phyloP scores from a whole-genome alignment of 495 filamentous ascomycete species.

The Trichocladium antarcticum region DNA sequence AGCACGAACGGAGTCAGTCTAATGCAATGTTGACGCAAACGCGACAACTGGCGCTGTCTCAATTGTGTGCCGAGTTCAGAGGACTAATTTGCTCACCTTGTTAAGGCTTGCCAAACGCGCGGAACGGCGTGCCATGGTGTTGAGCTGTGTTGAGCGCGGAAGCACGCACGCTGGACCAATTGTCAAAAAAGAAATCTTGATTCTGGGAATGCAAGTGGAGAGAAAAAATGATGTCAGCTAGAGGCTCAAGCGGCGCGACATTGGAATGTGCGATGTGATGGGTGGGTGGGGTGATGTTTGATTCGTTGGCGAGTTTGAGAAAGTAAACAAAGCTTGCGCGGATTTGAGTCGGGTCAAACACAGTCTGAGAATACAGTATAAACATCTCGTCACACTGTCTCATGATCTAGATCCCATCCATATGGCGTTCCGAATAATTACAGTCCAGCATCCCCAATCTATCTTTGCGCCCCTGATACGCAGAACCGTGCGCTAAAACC shows the following conservation, averaged over 20 bases:
- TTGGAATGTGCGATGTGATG: slow-evolving; percentile 4
- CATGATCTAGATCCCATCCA: too few relatives aligned
- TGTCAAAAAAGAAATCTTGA: not conserved
- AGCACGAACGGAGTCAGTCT: not conserved
- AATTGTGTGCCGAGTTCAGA: not conserved
- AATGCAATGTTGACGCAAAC: not conserved
- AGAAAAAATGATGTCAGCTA: slow-evolving; percentile 19
- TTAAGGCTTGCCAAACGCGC: slow-evolving; percentile 37
- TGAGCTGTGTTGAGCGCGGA: not conserved
- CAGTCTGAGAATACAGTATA: slow-evolving; percentile 3
- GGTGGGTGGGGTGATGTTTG: slow-evolving; percentile 17
- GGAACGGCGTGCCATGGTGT: slow-evolving; percentile 38
- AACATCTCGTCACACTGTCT: not conserved
- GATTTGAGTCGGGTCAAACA: not conserved
- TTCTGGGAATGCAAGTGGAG: slow-evolving; percentile 19
- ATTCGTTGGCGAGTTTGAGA: slow-evolving; percentile 14
- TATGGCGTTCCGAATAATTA: too few relatives aligned
- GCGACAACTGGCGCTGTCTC: not conserved
- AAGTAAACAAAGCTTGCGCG: slow-evolving; percentile 27
- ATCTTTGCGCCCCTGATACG: too few relatives aligned
- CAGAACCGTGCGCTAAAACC: too few relatives aligned
- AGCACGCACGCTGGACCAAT: not conserved
- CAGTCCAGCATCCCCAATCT: too few relatives aligned
- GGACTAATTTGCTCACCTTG: slow-evolving; percentile 29
- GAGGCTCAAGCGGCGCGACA: slow-evolving; percentile 9